A percentile compares a stretch with the other conserved stretches of the same genome.
Evolutionary conservation across 768 basidiomycete species (phyloP).

Genomic region (Lentinula detonsa): DNA sequence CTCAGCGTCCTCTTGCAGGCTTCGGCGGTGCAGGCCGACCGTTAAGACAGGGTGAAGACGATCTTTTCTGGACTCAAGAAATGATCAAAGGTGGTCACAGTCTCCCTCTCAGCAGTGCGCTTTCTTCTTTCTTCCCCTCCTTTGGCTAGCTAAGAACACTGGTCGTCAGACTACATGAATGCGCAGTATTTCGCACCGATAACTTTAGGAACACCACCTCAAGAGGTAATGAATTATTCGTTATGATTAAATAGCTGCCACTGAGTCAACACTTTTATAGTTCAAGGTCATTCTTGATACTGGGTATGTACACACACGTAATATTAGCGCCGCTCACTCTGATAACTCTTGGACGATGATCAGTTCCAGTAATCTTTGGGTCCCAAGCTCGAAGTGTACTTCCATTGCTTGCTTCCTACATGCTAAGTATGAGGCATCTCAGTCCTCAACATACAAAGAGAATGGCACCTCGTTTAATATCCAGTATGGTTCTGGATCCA

Average conservation of each 20-base stretch:
- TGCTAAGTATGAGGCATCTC: conserved; percentile 76
- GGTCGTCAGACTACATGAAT: conserved; percentile 83
- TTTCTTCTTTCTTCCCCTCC: not conserved
- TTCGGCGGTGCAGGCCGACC: conserved; percentile 69
- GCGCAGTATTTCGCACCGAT: conserved; percentile 96
- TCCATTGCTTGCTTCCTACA: conserved; percentile 95
- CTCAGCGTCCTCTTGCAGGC: conserved; percentile 57
- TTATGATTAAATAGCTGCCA: not conserved
- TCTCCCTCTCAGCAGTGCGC: conserved; percentile 86
- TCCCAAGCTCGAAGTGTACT: conserved; percentile 74
- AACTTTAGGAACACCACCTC: conserved; percentile 74
- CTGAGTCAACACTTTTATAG: conserved; percentile 21
- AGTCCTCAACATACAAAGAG: conserved; percentile 81
- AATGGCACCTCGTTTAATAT: conserved; percentile 90
- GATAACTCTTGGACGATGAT: conserved; percentile 2
- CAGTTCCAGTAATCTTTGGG: conserved; percentile 92
- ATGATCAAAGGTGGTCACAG: conserved; percentile 71
- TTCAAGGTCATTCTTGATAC: conserved; percentile 97
- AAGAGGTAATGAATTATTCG: conserved; percentile 37
- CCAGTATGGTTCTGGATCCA: conserved; percentile 92
- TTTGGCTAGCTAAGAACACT: conserved; percentile 8
- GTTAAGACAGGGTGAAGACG: conserved; percentile 42
- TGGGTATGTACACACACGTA: conserved; percentile 37
- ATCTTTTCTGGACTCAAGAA: conserved; percentile 79
- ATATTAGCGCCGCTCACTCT: not conserved